Conservation (phyloP, 257 asterid genomes). For the Lantana camara region DNA sequence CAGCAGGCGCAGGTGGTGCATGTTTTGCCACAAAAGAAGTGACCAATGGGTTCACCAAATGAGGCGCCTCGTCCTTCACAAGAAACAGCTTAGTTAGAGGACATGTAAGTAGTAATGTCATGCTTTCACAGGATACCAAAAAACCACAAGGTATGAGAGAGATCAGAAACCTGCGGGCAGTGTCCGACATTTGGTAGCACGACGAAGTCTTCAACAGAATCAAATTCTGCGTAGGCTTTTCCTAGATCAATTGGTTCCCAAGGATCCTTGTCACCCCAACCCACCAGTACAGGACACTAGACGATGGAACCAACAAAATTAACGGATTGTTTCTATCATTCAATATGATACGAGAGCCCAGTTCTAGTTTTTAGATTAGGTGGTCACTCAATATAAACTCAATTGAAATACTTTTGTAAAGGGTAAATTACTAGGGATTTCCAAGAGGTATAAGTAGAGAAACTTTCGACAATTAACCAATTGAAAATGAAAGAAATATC, state of each 20-base stretch:
- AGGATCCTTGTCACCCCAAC: conserved; percentile 98
- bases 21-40: conserved; percentile 75
- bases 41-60: conserved; percentile 75
- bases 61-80: conserved; percentile 87
- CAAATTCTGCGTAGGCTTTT: conserved; percentile 63
- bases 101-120: neutral
- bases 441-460: neutral
- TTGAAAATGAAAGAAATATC: conserved; percentile 3
- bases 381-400: conserved; percentile 9
- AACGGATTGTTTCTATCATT: too few species aligned
- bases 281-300: conserved; percentile 91
- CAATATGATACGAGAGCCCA: too few species aligned
- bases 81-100: neutral
- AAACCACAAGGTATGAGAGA: conserved; percentile 3
- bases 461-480: neutral
- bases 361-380: too few species aligned
- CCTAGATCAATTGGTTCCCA: conserved; percentile 98
- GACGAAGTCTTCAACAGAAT: conserved; percentile 75
- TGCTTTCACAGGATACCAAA: too few species aligned
- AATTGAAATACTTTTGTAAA: neutral
- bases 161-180: conserved; percentile 83
- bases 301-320: conserved; percentile 1
- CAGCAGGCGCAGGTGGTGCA: conserved; percentile 25
- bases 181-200: conserved; percentile 91
- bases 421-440: neutral